These are phyloP conservation scores for Lodderomyces jiufengensis DNA, from an alignment of 1,139 yeast genomes.

Conservation along the genomic window DNA sequence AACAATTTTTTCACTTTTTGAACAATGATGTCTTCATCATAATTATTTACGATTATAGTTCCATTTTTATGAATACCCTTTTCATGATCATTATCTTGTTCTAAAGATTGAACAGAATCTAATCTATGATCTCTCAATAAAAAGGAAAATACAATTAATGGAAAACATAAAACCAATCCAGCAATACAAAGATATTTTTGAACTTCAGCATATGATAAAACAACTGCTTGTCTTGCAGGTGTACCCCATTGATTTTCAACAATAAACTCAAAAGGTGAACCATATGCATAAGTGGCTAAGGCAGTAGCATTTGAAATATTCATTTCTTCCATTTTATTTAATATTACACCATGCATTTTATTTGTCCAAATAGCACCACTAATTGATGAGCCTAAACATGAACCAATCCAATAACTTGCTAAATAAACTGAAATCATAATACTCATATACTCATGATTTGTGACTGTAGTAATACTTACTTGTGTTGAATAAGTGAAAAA, in stretches of 20 bases:
- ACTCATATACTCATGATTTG: conserved; percentile 66
- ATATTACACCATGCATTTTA: conserved; percentile 15
- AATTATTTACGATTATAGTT: conserved; percentile 39
- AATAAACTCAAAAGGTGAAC: conserved; percentile 48
- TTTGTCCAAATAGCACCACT: conserved; percentile 67
- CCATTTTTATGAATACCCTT: conserved; percentile 26
- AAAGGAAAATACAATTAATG: conserved; percentile 46
- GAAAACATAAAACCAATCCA: conserved; percentile 52
- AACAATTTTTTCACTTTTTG: conserved; percentile 9
- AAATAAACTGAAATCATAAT: conserved; percentile 53
- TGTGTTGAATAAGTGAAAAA: conserved; percentile 66
- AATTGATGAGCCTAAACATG: conserved; percentile 52
- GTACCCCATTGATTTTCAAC: conserved; percentile 54
- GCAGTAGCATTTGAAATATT: conserved; percentile 13
- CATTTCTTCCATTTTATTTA: conserved; percentile 14
- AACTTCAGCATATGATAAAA: conserved; percentile 54
- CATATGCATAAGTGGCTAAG: conserved; percentile 49
- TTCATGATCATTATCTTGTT: conserved; percentile 21
- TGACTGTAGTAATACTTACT: conserved; percentile 59
- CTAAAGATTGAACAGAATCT: conserved; percentile 36
- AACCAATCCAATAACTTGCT: conserved; percentile 56
- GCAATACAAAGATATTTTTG: conserved; percentile 57
- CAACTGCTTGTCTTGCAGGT: conserved; percentile 54
- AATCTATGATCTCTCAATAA: conserved; percentile 55
- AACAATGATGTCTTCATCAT: conserved; percentile 30